Conservation (phyloP, 768 basidiomycete species). For the Mrakia gelida region DNA sequence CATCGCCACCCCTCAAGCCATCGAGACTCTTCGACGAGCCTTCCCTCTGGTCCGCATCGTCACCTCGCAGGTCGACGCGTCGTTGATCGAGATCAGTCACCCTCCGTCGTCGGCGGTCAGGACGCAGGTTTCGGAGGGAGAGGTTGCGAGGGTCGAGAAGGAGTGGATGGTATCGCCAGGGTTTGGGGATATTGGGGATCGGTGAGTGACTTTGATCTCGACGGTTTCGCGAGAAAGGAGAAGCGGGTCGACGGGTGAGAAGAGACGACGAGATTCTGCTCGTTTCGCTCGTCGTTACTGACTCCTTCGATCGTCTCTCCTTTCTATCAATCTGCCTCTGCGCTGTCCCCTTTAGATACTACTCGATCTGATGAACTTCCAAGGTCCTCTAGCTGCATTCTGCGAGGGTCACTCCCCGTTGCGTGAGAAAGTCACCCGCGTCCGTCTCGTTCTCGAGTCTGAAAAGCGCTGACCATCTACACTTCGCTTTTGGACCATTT, state of each 20-base stretch:
- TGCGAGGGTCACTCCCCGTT: too few relatives aligned
- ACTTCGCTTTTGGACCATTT: too few relatives aligned
- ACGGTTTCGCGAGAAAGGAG: not conserved
- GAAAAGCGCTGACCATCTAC: too few relatives aligned
- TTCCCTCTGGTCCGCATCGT: constrained; percentile 63
- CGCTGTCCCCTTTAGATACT: not conserved
- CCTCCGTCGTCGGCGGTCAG: not conserved
- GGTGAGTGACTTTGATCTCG: not conserved
- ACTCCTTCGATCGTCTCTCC: not conserved
- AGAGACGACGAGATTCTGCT: not conserved
- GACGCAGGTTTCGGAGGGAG: not conserved
- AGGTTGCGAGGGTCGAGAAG: constrained; percentile 9
- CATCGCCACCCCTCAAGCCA: constrained; percentile 61
- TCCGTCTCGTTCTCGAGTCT: too few relatives aligned
- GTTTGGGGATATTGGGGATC: constrained; percentile 30
- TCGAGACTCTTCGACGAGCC: constrained; percentile 69
- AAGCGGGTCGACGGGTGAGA: not conserved
- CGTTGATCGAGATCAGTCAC: not conserved
- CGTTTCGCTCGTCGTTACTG: not conserved
- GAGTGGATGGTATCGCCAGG: constrained; percentile 31
- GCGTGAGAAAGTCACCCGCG: too few relatives aligned
- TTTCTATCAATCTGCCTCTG: not conserved
- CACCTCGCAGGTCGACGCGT: constrained; percentile 4
- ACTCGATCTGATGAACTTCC: not conserved
- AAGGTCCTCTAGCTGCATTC: too few relatives aligned